Evolutionary conservation across 345 rosid species (phyloP).

Genomic region (Adansonia digitata): DNA sequence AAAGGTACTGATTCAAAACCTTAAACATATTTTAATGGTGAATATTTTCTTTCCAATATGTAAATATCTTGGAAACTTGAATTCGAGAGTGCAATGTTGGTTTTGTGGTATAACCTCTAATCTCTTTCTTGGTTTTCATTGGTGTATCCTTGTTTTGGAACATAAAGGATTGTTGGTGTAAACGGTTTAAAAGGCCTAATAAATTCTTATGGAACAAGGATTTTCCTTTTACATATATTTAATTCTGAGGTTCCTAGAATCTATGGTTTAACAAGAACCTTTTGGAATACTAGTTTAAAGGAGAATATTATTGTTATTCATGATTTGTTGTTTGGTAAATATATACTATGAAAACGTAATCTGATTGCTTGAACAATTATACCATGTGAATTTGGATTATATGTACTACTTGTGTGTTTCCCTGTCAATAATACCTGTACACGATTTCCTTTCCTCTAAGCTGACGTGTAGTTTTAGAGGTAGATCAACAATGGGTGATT

Average conservation of each 20-base stretch:
- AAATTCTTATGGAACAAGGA: not conserved
- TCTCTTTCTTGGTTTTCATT: not conserved
- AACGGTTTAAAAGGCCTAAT: not conserved
- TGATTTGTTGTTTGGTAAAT: not conserved
- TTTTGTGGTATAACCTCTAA: not conserved
- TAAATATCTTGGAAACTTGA: not conserved
- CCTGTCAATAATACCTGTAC: not conserved
- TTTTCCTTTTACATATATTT: not conserved
- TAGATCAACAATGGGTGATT: no score
- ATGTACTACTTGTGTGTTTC: not conserved
- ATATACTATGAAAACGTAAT: not conserved
- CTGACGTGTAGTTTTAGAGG: not conserved
- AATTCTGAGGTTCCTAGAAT: not conserved
- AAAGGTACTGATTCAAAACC: constrained; percentile 42
- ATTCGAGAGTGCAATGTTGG: not conserved
- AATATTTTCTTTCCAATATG: not conserved
- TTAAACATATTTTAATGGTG: not conserved
- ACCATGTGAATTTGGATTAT: not conserved
- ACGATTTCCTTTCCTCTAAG: not conserved
- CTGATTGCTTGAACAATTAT: not conserved
- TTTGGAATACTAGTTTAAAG: not conserved
- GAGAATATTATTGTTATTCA: not conserved
- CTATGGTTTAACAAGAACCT: not conserved
- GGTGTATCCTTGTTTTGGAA: not conserved
- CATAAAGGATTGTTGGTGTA: not conserved